Conservation (phyloP, 495 filamentous ascomycete species). For the Penicillium maclennaniae region DNA sequence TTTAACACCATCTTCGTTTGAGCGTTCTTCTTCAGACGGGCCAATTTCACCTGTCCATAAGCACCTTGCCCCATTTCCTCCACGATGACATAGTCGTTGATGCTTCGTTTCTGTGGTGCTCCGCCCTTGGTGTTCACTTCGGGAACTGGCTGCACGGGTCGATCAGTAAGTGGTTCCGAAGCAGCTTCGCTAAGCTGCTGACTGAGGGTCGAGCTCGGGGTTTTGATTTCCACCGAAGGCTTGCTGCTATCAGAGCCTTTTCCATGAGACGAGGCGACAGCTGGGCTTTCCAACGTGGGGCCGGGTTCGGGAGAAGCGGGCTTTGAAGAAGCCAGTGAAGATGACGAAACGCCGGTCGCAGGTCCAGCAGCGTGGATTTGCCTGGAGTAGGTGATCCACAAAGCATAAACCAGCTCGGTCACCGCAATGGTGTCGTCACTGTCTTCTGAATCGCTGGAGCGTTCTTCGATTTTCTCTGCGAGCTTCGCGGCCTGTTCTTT, state of each 20-base stretch:
- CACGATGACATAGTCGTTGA: conserved; percentile 85
- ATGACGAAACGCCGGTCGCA: conserved; percentile 46
- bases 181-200: conserved; percentile 73
- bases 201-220: conserved; percentile 66
- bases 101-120: conserved; percentile 64
- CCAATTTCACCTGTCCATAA: conserved; percentile 95
- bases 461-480: conserved; percentile 32
- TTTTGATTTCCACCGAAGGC: conserved; percentile 26
- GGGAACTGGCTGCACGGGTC: conserved; percentile 40
- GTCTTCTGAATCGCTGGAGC: conserved; percentile 34
- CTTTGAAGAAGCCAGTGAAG: conserved; percentile 17
- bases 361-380: conserved; percentile 76
- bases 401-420: conserved; percentile 83
- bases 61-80: conserved; percentile 99
- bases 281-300: conserved; percentile 2
- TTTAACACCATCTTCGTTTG: conserved; percentile 88
- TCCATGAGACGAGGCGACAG: not conserved
- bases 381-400: conserved; percentile 96
- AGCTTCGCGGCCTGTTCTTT: conserved; percentile 39
- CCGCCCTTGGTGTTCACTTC: conserved; percentile 34
- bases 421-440: conserved; percentile 42
- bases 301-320: conserved; percentile 15
- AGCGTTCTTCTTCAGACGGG: conserved; percentile 74
- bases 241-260: conserved; percentile 11
- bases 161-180: conserved; percentile 48